phyloP scores from a whole-genome alignment of 495 filamentous ascomycete species.

The Hypoxylon intermedium region DNA sequence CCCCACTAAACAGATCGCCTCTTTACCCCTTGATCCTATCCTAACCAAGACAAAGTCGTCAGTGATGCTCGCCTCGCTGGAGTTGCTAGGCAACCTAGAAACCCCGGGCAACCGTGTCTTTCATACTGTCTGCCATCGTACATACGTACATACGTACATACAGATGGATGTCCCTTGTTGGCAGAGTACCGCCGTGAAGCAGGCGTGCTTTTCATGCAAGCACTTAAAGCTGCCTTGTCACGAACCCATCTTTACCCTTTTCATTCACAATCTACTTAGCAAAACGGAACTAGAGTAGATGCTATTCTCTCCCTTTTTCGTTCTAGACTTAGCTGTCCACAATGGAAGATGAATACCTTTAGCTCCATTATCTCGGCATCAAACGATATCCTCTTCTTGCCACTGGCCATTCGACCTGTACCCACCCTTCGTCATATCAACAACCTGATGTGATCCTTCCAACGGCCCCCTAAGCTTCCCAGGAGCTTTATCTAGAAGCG shows the following conservation, averaged over 20 bases:
- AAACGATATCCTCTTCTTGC: slow-evolving; percentile 29
- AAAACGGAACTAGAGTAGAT: slow-evolving; percentile 12
- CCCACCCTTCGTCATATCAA: slow-evolving; percentile 35
- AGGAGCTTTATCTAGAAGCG: slow-evolving; percentile 36
- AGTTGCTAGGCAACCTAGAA: slow-evolving; percentile 50
- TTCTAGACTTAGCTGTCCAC: slow-evolving; percentile 29
- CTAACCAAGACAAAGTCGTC: slow-evolving; percentile 35
- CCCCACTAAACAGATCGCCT: slow-evolving; percentile 31
- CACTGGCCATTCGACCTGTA: slow-evolving; percentile 26
- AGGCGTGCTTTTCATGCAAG: slow-evolving; percentile 46
- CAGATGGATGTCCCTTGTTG: slow-evolving; percentile 8
- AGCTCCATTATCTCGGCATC: slow-evolving; percentile 35
- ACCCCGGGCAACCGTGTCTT: slow-evolving; percentile 44
- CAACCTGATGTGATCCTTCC: slow-evolving; percentile 40
- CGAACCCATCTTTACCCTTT: slow-evolving; percentile 19
- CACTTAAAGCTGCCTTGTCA: slow-evolving; percentile 44
- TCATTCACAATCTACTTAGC: slow-evolving; percentile 20
- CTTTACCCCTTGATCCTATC: slow-evolving; percentile 31
- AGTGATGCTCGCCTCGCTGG: slow-evolving; percentile 28
- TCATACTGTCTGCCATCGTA: slow-evolving; percentile 35
- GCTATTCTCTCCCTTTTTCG: slow-evolving; percentile 31
- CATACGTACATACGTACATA: no score
- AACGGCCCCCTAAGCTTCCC: slow-evolving; percentile 32
- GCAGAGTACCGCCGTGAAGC: slow-evolving; percentile 1
- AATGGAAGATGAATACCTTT: slow-evolving; percentile 23